A percentile compares a stretch with the other conserved stretches of the same genome.
These are phyloP conservation scores for Cairneyella variabilis DNA, from an alignment of 495 filamentous ascomycete species.

Conservation along the genomic window DNA sequence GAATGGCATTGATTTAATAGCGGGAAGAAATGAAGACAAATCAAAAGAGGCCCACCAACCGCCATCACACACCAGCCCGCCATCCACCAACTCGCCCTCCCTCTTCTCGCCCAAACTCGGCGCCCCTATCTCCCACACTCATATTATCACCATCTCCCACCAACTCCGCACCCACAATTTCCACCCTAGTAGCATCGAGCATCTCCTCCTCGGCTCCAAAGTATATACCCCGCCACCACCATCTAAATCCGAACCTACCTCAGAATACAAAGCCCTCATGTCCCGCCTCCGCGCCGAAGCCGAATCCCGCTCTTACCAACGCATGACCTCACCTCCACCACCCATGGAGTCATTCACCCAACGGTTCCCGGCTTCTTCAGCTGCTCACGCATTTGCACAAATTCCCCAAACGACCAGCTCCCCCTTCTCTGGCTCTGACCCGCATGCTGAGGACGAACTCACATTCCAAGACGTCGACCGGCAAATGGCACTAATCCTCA, in stretches of 20 bases:
- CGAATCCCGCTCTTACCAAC: conserved; percentile 74
- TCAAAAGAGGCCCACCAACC: not conserved
- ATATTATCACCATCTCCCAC: conserved; percentile 69
- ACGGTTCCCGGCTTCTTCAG: conserved; percentile 46
- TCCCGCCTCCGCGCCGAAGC: conserved; percentile 72
- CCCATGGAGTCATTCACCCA: conserved; percentile 52
- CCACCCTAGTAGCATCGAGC: conserved; percentile 48
- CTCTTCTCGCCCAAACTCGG: conserved; percentile 40
- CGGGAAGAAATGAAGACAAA: not conserved
- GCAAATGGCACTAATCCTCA: conserved; percentile 69
- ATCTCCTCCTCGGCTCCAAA: conserved; percentile 64
- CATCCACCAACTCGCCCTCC: conserved; percentile 16
- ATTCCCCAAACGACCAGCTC: conserved; percentile 27
- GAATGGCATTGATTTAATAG: too few species aligned
- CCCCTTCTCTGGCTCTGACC: conserved; percentile 36
- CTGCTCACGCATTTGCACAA: conserved; percentile 44
- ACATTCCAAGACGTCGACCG: conserved; percentile 68
- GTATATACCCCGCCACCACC: conserved; percentile 75
- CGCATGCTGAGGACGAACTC: conserved; percentile 52
- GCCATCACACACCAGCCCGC: not conserved
- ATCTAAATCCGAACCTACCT: conserved; percentile 70
- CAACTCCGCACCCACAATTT: conserved; percentile 38
- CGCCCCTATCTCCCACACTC: conserved; percentile 73
- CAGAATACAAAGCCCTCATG: conserved; percentile 91
- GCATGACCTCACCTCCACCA: conserved; percentile 62